These are phyloP conservation scores for Crepidotus variabilis DNA, from an alignment of 768 basidiomycete species.

Conservation along the genomic window DNA sequence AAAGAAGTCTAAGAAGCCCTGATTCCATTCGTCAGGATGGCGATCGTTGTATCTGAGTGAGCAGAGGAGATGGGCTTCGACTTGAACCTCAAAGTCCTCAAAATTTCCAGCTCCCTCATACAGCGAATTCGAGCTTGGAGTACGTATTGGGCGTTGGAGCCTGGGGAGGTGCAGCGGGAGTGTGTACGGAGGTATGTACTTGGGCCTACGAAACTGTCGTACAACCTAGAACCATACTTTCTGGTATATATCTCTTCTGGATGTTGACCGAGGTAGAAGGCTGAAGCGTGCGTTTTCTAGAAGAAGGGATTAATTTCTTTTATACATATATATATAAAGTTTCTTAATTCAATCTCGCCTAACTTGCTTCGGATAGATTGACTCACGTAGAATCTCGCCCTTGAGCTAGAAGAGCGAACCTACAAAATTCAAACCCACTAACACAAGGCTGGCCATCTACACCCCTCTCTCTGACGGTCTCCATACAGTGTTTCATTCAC, in stretches of 20 bases:
- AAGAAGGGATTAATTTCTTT: no score
- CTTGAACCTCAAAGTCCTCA: conserved; percentile 47
- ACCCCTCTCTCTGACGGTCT: conserved; percentile 77
- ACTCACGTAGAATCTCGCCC: conserved; percentile 65
- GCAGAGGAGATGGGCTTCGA: conserved; percentile 85
- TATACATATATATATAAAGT: conserved; percentile 1
- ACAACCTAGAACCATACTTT: neutral
- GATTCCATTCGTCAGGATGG: conserved; percentile 74
- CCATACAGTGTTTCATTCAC: conserved; percentile 76
- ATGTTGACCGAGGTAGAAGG: conserved; percentile 15
- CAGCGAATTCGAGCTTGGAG: no score
- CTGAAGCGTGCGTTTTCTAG: conserved; percentile 29
- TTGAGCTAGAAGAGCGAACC: conserved; percentile 51
- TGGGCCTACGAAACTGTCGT: neutral
- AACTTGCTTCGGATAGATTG: conserved; percentile 3
- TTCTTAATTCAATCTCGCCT: conserved; percentile 1
- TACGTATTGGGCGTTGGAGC: conserved; percentile 5
- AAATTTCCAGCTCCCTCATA: no score
- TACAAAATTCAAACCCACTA: conserved; percentile 83
- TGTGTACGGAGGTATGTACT: neutral
- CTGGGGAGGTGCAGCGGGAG: conserved; percentile 6
- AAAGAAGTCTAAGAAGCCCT: no score
- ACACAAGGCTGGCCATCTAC: conserved; percentile 84
- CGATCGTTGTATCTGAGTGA: conserved; percentile 81
- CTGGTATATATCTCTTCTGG: conserved; percentile 12